These are phyloP conservation scores for Solidago caesia DNA, from an alignment of 129 eudicot species.

Conservation along the genomic window DNA sequence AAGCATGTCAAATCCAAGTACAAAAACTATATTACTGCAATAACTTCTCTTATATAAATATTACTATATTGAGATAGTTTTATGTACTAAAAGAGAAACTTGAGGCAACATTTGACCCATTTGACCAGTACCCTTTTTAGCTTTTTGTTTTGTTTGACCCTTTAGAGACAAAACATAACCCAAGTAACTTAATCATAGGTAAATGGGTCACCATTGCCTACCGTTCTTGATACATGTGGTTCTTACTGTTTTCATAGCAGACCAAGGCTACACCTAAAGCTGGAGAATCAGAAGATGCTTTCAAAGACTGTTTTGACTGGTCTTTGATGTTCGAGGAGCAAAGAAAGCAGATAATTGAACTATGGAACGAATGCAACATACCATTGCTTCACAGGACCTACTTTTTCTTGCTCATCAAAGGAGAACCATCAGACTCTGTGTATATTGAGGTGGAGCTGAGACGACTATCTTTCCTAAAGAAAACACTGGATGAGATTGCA, in stretches of 20 bases:
- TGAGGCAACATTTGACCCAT: constrained; percentile 2
- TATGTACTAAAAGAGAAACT: background rate
- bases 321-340: constrained; percentile 52
- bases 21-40: no score
- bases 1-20: background rate
- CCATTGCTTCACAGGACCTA: constrained; percentile 80
- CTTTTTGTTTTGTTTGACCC: background rate
- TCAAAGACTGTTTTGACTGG: constrained; percentile 39
- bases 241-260: constrained; percentile 27
- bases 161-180: background rate
- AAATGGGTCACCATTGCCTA: background rate
- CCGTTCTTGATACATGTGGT: background rate
- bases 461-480: constrained; percentile 73
- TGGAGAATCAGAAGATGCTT: constrained; percentile 2
- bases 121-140: background rate
- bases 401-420: constrained; percentile 79
- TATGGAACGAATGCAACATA: constrained; percentile 79
- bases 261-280: constrained; percentile 34
- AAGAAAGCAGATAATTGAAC: constrained; percentile 57
- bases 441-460: constrained; percentile 92
- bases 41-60: no score
- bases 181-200: background rate
- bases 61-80: background rate
- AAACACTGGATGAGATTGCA: constrained; percentile 42
- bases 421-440: constrained; percentile 84